Evolutionary conservation across 371 early-diverging fungal genomes (phyloP), one percentile per base, ranked within the genome.

Genomic region (Coemansia sp.): DNA sequence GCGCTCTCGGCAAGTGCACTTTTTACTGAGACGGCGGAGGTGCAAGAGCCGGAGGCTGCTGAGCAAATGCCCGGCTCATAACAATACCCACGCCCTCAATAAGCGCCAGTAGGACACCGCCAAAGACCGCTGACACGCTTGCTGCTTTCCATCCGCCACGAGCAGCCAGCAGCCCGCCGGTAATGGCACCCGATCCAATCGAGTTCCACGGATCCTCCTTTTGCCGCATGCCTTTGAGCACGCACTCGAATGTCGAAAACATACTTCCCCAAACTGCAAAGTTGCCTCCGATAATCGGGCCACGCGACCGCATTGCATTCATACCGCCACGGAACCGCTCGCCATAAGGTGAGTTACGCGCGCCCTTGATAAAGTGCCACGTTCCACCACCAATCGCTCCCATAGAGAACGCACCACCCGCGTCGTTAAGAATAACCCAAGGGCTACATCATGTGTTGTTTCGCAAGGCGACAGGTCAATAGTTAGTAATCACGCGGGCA

Each of bases 191-290:
- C 11, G 92, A 85, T 39, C 90, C 79, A 63, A 96, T 95, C 22
- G 92, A 84, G 80, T 95, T 96, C 96, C 94, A 97, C 58, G 92
- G 88, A 84, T 98, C 98, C 76, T 98, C 97, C 87, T 95, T 97
- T 72, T 91, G 91, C 78, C 98, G 85, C 55, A 95, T 81, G 65
- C 89, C 89, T 73, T 90, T 93, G 57, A 98, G 81, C 55, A 87
- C 89, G 82, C 99, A 98, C 79, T 98, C 99, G 68, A 93, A 94
- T 14, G 98, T 90, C 61, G 92, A 91, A 80, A 97, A 98, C 64
- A 97, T 85, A 63, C 95, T 95, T 77, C 95, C 95, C 99, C 99
- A 98, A 16, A 95, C 96, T 7, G 97, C 98, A 84, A 98, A 98
- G 85, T 96, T 95, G 48, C 95, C 98, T 57, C 95, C 97, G 40